Conservation (phyloP, 495 filamentous ascomycete species). For the Niebla homalea region DNA sequence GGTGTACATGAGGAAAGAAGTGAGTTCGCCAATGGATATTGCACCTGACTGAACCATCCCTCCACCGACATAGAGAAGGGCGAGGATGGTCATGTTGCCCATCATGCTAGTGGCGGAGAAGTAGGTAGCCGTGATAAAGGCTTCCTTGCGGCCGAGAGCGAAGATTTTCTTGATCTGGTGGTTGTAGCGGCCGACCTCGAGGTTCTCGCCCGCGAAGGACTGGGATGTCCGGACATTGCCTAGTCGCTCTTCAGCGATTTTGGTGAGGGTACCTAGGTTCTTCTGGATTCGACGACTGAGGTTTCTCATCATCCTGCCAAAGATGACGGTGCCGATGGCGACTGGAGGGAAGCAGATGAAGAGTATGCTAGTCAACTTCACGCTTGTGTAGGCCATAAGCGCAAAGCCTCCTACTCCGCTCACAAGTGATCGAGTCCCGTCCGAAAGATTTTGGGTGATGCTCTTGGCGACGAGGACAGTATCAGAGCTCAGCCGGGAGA, state of each 20-base stretch:
- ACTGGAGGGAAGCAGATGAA: constrained; percentile 81
- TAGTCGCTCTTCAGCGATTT: constrained; percentile 90
- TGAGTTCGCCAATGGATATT: constrained; percentile 82
- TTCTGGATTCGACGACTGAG: constrained; percentile 84
- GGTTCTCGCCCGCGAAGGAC: constrained; percentile 82
- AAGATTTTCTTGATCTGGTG: constrained; percentile 86
- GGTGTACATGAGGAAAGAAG: constrained; percentile 97
- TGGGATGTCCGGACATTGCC: constrained; percentile 94
- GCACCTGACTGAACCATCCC: constrained; percentile 74
- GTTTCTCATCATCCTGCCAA: constrained; percentile 74
- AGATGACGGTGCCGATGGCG: constrained; percentile 81
- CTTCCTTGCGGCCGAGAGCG: constrained; percentile 68
- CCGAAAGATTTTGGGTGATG: constrained; percentile 93
- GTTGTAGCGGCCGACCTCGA: constrained; percentile 85
- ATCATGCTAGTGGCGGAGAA: constrained; percentile 78
- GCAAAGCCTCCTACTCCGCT: constrained; percentile 78
- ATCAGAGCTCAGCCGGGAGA: constrained; percentile 87
- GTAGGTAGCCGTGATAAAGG: constrained; percentile 79
- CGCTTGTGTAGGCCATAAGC: constrained; percentile 84
- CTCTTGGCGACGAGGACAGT: constrained; percentile 96
- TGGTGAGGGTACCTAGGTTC: constrained; percentile 79
- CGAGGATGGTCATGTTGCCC: constrained; percentile 90
- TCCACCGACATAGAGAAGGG: constrained; percentile 82
- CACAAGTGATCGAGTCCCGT: constrained; percentile 77
- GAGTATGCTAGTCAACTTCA: constrained; percentile 80